phyloP scores from a whole-genome alignment of 2,329 filamentous ascomycete species.

The Fusarium transvaalense region DNA sequence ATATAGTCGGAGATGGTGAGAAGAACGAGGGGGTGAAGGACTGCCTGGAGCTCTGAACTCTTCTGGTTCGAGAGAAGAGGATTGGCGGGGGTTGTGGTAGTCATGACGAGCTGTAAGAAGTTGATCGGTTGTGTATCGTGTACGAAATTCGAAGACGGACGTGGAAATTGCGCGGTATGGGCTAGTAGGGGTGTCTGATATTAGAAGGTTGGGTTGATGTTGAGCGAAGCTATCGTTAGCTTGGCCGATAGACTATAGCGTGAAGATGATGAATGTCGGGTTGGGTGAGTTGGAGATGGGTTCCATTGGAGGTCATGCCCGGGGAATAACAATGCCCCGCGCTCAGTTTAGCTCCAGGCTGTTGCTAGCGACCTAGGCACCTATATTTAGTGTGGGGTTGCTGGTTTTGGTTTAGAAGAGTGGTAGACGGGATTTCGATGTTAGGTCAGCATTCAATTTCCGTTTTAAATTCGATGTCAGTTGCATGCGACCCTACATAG shows the following conservation, averaged over 20 bases:
- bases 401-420: background rate
- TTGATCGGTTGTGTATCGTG: background rate
- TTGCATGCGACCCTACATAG: slow-evolving; percentile 30
- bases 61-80: slow-evolving; percentile 75
- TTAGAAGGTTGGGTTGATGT: background rate
- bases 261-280: slow-evolving; percentile 28
- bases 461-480: slow-evolving; percentile 26
- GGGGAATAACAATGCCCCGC: slow-evolving; percentile 38
- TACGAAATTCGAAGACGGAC: background rate
- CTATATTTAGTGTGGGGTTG: slow-evolving; percentile 23
- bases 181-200: slow-evolving; percentile 2
- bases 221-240: slow-evolving; percentile 29
- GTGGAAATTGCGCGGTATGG: background rate
- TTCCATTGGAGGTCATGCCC: background rate
- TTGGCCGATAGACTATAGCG: slow-evolving; percentile 12
- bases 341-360: slow-evolving; percentile 7
- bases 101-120: slow-evolving; percentile 57
- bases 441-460: slow-evolving; percentile 30
- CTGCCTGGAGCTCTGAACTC: slow-evolving; percentile 80
- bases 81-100: slow-evolving; percentile 58
- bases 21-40: slow-evolving; percentile 92
- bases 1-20: slow-evolving; percentile 98
- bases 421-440: background rate
- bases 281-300: slow-evolving; percentile 3
- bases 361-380: background rate